Evolutionary conservation across 2,329 filamentous ascomycete species (phyloP).

Genomic region (Aspergillus neotritici): DNA sequence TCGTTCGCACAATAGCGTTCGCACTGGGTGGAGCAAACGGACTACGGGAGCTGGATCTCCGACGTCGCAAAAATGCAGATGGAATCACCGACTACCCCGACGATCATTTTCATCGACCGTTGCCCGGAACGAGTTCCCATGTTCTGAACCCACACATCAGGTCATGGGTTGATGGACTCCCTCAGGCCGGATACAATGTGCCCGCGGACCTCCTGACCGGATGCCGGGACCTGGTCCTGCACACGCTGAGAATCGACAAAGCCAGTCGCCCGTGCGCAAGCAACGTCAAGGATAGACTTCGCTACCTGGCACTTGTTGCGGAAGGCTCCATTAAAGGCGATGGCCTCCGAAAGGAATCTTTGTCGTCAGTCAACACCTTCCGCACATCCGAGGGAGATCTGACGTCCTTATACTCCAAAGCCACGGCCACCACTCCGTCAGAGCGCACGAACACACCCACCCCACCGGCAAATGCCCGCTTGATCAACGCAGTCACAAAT

Average conservation of each 20-base stretch:
- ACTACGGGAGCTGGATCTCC: slow-evolving; percentile 4
- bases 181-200: neutral
- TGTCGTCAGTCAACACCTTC: too few relatives aligned
- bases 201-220: neutral
- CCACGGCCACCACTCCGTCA: too few relatives aligned
- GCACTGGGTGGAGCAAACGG: slow-evolving; percentile 6
- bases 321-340: neutral
- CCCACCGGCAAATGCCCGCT: too few relatives aligned
- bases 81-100: slow-evolving; percentile 1
- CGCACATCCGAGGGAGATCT: too few relatives aligned
- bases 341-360: neutral
- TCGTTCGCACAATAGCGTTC: slow-evolving; percentile 13
- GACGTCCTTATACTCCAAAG: too few relatives aligned
- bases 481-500: slow-evolving; percentile 3
- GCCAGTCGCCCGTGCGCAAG: neutral
- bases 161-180: slow-evolving; percentile 6
- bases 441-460: too few relatives aligned
- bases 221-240: neutral
- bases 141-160: slow-evolving; percentile 12
- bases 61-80: neutral
- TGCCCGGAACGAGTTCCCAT: neutral
- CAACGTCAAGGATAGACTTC: neutral
- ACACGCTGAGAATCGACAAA: slow-evolving; percentile 4
- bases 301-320: neutral
- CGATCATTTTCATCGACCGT: slow-evolving; percentile 9